Percentiles rank a stretch among this genome's conserved stretches.
Evolutionary conservation across 352 stramenopile species (phyloP).

Genomic region (Thraustochytrium sp.): DNA sequence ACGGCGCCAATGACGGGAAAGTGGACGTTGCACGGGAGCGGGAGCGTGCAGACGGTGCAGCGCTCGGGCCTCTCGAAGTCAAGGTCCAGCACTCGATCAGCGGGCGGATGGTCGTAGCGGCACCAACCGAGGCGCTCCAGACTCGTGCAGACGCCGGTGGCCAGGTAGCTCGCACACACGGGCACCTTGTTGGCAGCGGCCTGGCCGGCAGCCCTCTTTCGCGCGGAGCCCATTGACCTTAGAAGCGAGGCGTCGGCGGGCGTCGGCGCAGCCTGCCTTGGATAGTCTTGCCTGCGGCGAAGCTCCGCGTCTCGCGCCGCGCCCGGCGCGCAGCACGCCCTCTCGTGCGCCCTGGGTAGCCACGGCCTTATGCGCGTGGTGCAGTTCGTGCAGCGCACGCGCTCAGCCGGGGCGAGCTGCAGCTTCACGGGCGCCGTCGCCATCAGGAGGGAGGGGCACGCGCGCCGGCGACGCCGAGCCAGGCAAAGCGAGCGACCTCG

Average conservation of each 20-base stretch:
- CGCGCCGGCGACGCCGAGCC: too few relatives aligned
- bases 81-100: not conserved
- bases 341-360: not conserved
- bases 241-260: too few relatives aligned
- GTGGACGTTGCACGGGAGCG: not conserved
- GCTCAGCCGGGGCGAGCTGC: not conserved
- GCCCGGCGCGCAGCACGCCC: not conserved
- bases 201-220: too few relatives aligned
- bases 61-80: not conserved
- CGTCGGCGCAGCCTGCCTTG: too few relatives aligned
- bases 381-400: conserved; percentile 3
- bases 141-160: not conserved
- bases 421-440: too few relatives aligned
- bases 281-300: not conserved
- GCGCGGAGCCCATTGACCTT: too few relatives aligned
- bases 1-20: not conserved
- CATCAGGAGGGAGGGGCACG: too few relatives aligned
- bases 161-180: not conserved
- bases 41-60: not conserved
- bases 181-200: too few relatives aligned
- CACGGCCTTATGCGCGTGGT: not conserved
- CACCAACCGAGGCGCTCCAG: not conserved
- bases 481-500: too few relatives aligned
- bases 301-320: not conserved
- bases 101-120: not conserved